Percentiles rank a stretch among this genome's conserved stretches.
phyloP scores from a whole-genome alignment of 768 basidiomycete genomes.

The Pleurotus cornucopiae region DNA sequence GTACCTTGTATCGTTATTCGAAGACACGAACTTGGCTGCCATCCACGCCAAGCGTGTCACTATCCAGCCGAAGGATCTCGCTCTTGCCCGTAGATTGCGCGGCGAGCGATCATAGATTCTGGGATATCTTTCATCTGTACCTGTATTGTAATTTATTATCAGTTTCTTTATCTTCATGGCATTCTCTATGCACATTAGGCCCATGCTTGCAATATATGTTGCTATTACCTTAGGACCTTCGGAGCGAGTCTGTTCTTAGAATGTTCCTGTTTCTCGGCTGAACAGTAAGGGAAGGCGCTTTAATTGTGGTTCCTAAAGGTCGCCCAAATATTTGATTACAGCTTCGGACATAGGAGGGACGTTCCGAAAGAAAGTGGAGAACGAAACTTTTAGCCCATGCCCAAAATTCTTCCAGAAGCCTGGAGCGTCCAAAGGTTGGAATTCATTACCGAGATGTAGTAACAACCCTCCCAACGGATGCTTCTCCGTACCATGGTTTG shows the following conservation, averaged over 20 bases:
- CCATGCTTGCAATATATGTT: not conserved
- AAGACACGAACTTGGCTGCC: slow-evolving; percentile 80
- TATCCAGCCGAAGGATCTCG: slow-evolving; percentile 84
- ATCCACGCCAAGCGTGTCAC: slow-evolving; percentile 86
- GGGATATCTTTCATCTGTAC: not conserved
- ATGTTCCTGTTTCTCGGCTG: no score
- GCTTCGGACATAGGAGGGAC: slow-evolving; percentile 1
- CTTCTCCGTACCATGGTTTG: not conserved
- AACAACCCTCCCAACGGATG: slow-evolving; percentile 1
- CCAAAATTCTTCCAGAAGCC: slow-evolving; percentile 7
- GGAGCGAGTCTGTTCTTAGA: no score
- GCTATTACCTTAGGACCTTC: no score
- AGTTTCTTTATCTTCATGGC: not conserved
- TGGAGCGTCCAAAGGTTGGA: slow-evolving; percentile 1
- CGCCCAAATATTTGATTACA: slow-evolving; percentile 1
- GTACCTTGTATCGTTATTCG: slow-evolving; percentile 73
- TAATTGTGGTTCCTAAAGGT: not conserved
- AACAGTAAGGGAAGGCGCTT: no score
- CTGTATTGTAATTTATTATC: slow-evolving; percentile 1
- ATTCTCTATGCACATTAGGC: not conserved
- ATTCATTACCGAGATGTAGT: not conserved
- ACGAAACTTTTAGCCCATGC: slow-evolving; percentile 4
- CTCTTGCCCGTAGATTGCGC: slow-evolving; percentile 72
- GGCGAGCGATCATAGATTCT: slow-evolving; percentile 53
- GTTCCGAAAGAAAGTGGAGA: slow-evolving; percentile 5